These are phyloP conservation scores for Phytophthora crassamura DNA, from an alignment of 352 stramenopile species.

Conservation along the genomic window DNA sequence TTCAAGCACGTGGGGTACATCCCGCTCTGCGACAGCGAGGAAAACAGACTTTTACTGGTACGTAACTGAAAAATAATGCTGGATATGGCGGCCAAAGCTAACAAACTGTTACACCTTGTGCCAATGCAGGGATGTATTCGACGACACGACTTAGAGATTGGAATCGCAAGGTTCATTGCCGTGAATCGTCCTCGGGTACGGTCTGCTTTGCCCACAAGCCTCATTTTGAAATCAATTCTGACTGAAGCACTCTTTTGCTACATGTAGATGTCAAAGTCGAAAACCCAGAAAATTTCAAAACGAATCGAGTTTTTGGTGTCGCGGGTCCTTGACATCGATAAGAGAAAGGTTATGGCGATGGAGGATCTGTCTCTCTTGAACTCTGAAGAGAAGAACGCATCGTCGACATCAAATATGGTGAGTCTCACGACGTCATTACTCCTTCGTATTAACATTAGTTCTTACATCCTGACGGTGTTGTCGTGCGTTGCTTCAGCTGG, in stretches of 20 bases:
- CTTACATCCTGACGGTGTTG: neutral
- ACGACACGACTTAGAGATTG: conserved; percentile 77
- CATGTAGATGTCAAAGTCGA: conserved; percentile 67
- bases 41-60: conserved; percentile 62
- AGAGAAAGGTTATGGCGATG: conserved; percentile 66
- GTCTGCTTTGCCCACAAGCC: neutral
- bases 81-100: neutral
- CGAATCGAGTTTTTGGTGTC: conserved; percentile 78
- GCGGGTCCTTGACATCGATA: conserved; percentile 69
- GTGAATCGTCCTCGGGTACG: conserved; percentile 67
- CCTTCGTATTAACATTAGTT: neutral
- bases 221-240: neutral
- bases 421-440: neutral
- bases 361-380: conserved; percentile 79
- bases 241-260: neutral
- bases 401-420: conserved; percentile 54
- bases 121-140: conserved; percentile 63
- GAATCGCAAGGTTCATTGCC: conserved; percentile 75
- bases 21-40: conserved; percentile 66
- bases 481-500: conserved; percentile 41
- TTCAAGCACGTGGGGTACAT: conserved; percentile 83
- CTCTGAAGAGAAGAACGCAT: conserved; percentile 66
- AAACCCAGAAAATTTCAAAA: conserved; percentile 52
- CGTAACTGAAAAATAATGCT: neutral
- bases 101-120: neutral